phyloP scores from a whole-genome alignment of 352 stramenopile species.

The Globisporangium canariense region DNA sequence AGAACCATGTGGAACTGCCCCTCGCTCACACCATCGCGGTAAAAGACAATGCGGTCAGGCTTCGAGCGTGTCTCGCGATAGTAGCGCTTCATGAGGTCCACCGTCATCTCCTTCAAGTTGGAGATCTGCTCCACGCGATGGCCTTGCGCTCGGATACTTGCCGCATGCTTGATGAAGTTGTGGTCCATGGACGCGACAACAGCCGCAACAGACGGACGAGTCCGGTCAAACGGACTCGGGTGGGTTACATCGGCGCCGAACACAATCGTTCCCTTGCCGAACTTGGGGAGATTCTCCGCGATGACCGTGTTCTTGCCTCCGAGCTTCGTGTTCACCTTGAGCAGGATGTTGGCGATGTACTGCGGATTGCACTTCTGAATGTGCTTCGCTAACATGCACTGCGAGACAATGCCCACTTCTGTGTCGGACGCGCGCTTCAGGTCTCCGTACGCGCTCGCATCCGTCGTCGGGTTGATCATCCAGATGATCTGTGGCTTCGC shows the following conservation, averaged over 20 bases:
- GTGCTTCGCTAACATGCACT: slow-evolving; percentile 76
- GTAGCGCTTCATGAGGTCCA: slow-evolving; percentile 74
- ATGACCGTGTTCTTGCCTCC: slow-evolving; percentile 64
- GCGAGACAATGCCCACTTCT: slow-evolving; percentile 65
- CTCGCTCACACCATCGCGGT: slow-evolving; percentile 88
- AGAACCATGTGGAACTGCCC: slow-evolving; percentile 85
- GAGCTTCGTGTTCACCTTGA: slow-evolving; percentile 82
- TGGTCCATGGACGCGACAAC: slow-evolving; percentile 78
- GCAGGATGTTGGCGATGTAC: slow-evolving; percentile 74
- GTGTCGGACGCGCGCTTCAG: slow-evolving; percentile 74
- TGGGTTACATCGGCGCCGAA: slow-evolving; percentile 86
- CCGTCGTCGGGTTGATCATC: slow-evolving; percentile 48
- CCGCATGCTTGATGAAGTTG: slow-evolving; percentile 67
- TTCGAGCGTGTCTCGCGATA: slow-evolving; percentile 51
- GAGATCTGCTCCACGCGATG: slow-evolving; percentile 78
- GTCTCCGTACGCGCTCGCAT: slow-evolving; percentile 55
- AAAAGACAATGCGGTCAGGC: slow-evolving; percentile 79
- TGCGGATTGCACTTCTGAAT: slow-evolving; percentile 51
- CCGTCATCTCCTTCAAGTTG: slow-evolving; percentile 59
- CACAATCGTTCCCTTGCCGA: slow-evolving; percentile 64
- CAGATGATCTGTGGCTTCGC: slow-evolving; percentile 45
- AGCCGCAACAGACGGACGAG: slow-evolving; percentile 72
- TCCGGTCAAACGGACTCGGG: slow-evolving; percentile 66
- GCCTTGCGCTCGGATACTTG: slow-evolving; percentile 62
- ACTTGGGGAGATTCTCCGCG: slow-evolving; percentile 34